phyloP scores from a whole-genome alignment of 148 eudicot species.

The Vaccinium myrtillus region DNA sequence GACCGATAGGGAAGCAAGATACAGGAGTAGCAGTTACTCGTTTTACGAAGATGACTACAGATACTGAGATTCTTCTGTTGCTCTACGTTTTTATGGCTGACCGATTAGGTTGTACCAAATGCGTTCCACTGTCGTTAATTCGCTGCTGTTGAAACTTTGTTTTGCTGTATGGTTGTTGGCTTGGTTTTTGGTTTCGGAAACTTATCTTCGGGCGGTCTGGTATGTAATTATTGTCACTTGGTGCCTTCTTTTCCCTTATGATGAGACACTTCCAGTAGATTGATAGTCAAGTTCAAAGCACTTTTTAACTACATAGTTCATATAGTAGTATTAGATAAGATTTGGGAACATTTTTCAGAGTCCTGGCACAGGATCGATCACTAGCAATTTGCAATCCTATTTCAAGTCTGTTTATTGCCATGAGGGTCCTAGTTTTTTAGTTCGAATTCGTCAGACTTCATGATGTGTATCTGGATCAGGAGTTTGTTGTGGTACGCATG shows the following conservation, averaged over 20 bases:
- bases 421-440: too few species aligned
- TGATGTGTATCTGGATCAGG: too few species aligned
- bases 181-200: not conserved
- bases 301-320: not conserved
- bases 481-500: too few species aligned
- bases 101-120: not conserved
- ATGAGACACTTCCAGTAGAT: not conserved
- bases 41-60: constrained; percentile 42
- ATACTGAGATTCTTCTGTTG: constrained; percentile 29
- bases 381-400: not conserved
- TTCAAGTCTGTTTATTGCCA: too few species aligned
- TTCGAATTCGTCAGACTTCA: too few species aligned
- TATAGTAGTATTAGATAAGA: not conserved
- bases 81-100: not conserved
- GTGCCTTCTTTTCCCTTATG: not conserved
- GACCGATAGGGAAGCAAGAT: constrained; percentile 35
- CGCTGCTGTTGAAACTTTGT: not conserved
- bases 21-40: constrained; percentile 27
- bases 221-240: constrained; percentile 1
- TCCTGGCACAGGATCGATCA: not conserved
- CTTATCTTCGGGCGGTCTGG: not conserved
- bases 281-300: too few species aligned
- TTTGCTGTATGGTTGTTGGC: not conserved
- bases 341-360: not conserved
- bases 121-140: not conserved